phyloP scores from a whole-genome alignment of 371 early-diverging fungal species.

The Vairimorpha apis region DNA sequence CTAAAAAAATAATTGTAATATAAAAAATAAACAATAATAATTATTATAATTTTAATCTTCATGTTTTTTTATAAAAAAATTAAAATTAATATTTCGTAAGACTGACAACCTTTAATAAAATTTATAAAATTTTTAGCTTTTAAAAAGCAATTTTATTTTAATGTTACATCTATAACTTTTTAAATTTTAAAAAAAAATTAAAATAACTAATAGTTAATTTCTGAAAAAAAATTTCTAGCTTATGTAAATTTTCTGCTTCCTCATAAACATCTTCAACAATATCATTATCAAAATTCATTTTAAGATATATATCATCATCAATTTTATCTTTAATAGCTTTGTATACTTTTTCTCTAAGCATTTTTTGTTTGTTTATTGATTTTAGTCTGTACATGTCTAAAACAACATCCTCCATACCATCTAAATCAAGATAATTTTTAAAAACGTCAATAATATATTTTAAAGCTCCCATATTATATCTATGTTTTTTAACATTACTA shows the following conservation, averaged over 20 bases:
- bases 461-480: not conserved
- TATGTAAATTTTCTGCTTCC: not conserved
- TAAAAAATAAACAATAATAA: too few relatives aligned
- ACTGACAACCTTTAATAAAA: too few relatives aligned
- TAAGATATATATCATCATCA: slow-evolving; percentile 4
- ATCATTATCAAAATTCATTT: slow-evolving; percentile 5
- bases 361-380: slow-evolving; percentile 47
- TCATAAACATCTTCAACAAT: slow-evolving; percentile 4
- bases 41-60: too few relatives aligned
- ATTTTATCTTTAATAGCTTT: slow-evolving; percentile 37
- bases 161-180: too few relatives aligned
- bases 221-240: too few relatives aligned
- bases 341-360: slow-evolving; percentile 47
- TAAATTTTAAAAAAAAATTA: too few relatives aligned
- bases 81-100: too few relatives aligned
- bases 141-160: too few relatives aligned
- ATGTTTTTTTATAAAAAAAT: too few relatives aligned
- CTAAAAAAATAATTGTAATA: too few relatives aligned
- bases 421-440: slow-evolving; percentile 27
- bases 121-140: too few relatives aligned
- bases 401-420: slow-evolving; percentile 47
- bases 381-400: slow-evolving; percentile 42
- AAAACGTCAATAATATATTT: slow-evolving; percentile 23
- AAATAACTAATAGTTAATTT: too few relatives aligned
- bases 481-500: slow-evolving; percentile 1